Conservation (phyloP, 176 grass and related monocot species). For the Panicum miliaceum region DNA sequence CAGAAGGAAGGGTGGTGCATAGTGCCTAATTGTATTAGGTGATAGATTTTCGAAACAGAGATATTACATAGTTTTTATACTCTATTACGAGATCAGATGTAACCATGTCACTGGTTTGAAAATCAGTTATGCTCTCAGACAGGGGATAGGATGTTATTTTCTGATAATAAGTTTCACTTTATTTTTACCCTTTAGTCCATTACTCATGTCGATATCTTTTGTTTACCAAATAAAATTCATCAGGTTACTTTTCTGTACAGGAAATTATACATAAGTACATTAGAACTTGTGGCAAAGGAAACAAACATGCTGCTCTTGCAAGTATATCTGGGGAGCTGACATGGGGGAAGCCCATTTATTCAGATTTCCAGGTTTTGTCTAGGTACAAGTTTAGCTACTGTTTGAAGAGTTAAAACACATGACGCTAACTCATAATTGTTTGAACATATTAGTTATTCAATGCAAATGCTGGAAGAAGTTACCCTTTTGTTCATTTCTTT, state of each 20-base stretch:
- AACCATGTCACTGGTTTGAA: not conserved
- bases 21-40: not conserved
- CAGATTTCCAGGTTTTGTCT: constrained; percentile 84
- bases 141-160: constrained; percentile 13
- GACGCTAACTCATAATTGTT: constrained; percentile 21
- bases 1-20: not conserved
- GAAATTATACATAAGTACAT: constrained; percentile 87
- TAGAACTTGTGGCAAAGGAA: constrained; percentile 76
- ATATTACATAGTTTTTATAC: not conserved
- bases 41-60: not conserved
- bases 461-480: constrained; percentile 23
- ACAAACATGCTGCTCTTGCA: constrained; percentile 84
- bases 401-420: constrained; percentile 22
- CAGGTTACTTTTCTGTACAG: constrained; percentile 52
- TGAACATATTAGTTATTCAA: constrained; percentile 1
- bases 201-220: constrained; percentile 22
- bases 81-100: not conserved
- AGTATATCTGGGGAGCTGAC: constrained; percentile 82
- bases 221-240: constrained; percentile 30
- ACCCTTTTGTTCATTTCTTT: constrained; percentile 31
- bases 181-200: constrained; percentile 6
- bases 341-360: constrained; percentile 87
- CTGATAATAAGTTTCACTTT: constrained; percentile 25
- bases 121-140: constrained; percentile 18
- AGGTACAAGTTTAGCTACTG: constrained; percentile 52